Conservation (phyloP, 345 rosid species). For the Salix koriyanagi region DNA sequence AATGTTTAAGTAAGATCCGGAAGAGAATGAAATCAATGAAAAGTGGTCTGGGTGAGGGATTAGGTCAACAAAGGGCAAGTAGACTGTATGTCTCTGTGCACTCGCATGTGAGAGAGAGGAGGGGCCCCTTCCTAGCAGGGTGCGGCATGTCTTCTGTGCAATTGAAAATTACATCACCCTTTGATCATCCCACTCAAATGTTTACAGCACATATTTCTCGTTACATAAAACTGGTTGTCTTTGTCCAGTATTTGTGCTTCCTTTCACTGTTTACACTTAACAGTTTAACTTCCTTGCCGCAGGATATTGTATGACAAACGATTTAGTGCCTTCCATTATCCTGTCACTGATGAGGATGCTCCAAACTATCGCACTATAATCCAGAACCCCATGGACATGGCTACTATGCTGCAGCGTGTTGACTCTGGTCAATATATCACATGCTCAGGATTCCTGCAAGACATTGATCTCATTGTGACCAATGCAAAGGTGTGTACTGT, state of each 20-base stretch:
- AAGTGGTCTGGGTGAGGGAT: not conserved
- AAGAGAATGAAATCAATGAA: not conserved
- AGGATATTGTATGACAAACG: conserved; percentile 88
- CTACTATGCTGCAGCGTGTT: conserved; percentile 83
- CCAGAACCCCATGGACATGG: conserved; percentile 93
- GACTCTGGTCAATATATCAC: conserved; percentile 84
- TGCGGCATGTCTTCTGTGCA: no score
- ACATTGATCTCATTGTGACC: conserved; percentile 75
- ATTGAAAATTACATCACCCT: not conserved
- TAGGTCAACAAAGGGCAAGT: not conserved
- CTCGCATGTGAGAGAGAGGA: not conserved
- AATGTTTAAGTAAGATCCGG: not conserved
- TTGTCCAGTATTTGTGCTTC: not conserved
- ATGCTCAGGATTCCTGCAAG: conserved; percentile 80
- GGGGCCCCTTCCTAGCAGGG: not conserved
- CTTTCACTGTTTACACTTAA: not conserved
- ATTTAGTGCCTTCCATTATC: conserved; percentile 87
- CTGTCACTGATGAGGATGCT: conserved; percentile 94
- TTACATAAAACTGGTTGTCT: not conserved
- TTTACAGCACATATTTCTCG: not conserved
- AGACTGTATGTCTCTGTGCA: not conserved
- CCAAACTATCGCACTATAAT: conserved; percentile 83
- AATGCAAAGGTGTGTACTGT: conserved; percentile 76
- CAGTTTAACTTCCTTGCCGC: conserved; percentile 17
- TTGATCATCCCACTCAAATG: not conserved